Evolutionary conservation across 148 eudicot species (phyloP).

Genomic region (Selenicereus undatus): DNA sequence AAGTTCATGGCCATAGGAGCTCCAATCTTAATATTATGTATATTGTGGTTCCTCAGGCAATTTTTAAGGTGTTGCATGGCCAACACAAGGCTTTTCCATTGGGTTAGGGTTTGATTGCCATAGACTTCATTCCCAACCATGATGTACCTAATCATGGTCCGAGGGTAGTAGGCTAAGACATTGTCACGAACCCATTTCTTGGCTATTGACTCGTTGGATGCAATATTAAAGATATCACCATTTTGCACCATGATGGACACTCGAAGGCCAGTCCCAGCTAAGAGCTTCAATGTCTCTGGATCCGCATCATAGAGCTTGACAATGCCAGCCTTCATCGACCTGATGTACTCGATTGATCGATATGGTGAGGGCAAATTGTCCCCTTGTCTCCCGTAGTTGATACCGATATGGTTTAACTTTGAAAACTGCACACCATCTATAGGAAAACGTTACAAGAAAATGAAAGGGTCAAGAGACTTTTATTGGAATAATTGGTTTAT

Average conservation of each 20-base stretch:
- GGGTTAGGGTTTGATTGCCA: slow-evolving; percentile 26
- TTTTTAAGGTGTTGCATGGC: slow-evolving; percentile 48
- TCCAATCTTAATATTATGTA: slow-evolving; percentile 61
- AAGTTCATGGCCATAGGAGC: slow-evolving; percentile 91
- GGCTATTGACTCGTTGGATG: slow-evolving; percentile 44
- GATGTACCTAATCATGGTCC: slow-evolving; percentile 53
- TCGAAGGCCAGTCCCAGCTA: slow-evolving; percentile 46
- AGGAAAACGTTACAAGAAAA: background rate
- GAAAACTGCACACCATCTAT: slow-evolving; percentile 23
- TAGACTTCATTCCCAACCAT: slow-evolving; percentile 79
- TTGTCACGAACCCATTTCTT: slow-evolving; percentile 56
- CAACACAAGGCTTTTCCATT: slow-evolving; percentile 59
- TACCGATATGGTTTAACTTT: slow-evolving; percentile 35
- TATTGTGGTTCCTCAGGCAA: slow-evolving; percentile 31
- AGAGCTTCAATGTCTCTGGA: slow-evolving; percentile 53
- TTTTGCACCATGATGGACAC: slow-evolving; percentile 69
- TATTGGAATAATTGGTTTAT: no score
- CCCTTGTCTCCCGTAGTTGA: slow-evolving; percentile 69
- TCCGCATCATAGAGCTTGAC: slow-evolving; percentile 67
- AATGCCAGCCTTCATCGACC: slow-evolving; percentile 40
- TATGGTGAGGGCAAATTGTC: slow-evolving; percentile 58
- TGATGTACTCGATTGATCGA: slow-evolving; percentile 45
- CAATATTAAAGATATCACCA: slow-evolving; percentile 44
- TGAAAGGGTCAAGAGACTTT: background rate
- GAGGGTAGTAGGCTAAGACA: slow-evolving; percentile 60